Base-by-base conservation (phyloP, 352 stramenopile genomes). In the Vaucheria bursata region DNA sequence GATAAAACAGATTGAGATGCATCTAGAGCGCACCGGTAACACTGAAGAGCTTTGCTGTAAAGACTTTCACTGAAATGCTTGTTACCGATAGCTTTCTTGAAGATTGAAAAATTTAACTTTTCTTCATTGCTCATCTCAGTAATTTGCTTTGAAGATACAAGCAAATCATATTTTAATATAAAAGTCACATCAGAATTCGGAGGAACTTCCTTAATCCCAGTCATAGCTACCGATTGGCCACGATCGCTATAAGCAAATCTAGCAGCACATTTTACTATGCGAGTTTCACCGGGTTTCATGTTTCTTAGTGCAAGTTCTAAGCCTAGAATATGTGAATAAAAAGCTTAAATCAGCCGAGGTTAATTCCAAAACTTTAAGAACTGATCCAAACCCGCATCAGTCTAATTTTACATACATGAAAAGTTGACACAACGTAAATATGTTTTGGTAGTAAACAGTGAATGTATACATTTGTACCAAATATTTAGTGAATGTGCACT, bases 21-120 rank as follows among this genome's bases (percentile, higher is more conserved):
- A 40, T 72, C 31, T 12, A 72, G 1, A 29, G 65, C 65, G 3
- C n/a, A 29, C 65, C 40, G 65, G 65, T 72, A 72, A 35, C 65
- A 72, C 33, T 40, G 12, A n/a, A 38, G 3, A 29, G 65, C 65
- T 12, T 36, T 25, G 12, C n/a, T 6, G 65, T 72, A 72, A 8
- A 8, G 12, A 6, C 3, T 2, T 2, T 29, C 65, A 2, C 33
- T 40, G 32, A 38, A 72, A 35, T 72, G 65, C 65, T 36, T 35
- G 31, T 72, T 72, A 35, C 65, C 65, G 12, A 72, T 35, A 2
- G 29, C 31, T 35, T 72, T 72, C 32, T 72, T 72, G 65, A 72
- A 72, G 6, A 25, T 3, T 29, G 65, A 29, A 25, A 45, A 12
- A 6, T 1, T 35, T 29, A 72, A 35, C 1, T 40, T 36, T 35